Base-by-base conservation (phyloP, 2,329 filamentous ascomycete species). In the Xylariomycetidae sp. region DNA sequence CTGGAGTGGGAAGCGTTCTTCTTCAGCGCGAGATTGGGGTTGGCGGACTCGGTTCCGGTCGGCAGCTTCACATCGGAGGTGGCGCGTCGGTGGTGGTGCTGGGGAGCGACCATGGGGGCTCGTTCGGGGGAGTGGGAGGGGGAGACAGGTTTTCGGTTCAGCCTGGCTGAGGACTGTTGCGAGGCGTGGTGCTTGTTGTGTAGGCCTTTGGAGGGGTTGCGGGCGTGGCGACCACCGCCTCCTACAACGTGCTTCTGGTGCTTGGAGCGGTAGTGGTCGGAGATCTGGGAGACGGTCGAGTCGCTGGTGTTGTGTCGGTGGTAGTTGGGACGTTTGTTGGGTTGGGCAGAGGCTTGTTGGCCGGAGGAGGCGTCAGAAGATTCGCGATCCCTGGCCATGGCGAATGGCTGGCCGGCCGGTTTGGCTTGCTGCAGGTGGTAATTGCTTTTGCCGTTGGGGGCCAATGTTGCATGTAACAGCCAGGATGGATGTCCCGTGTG, bases 1-100 rank as follows among this genome's bases (percentile, higher is more conserved):
- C 57, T 74, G 12, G 67, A 60, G 33, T 74, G 65, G 4, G 75
- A 77, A 10, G 60, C 45, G 54, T 73, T 76, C 54, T 74, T 75
- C 49, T 66, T 68, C 23, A 58, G 39, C 10, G 17, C 20, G 16
- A 74, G 58, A 22, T 14, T 31, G 33, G 13, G 14, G 29, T 19
- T 13, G 19, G 32, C 24, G 31, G 35, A 20, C 18, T 30, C 18
- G 23, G 33, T 25, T 3, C 16, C 63, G 45, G 60, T 60, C 34
- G 66, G 59, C 19, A 75, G 61, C 47, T 64, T 72, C 39, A 63
- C 57, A 37, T 77, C 72, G 43, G 69, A 73, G 32, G 61, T 63
- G 26, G 65, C 57, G 47, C 71, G 67, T 33, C 67, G 70, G 36
- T 74, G 69, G 40, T 46, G 41, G 25, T 56, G 40, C 32, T 47